Percentiles rank a stretch among this genome's conserved stretches.
phyloP scores from a whole-genome alignment of 495 filamentous ascomycete genomes.

The Penicillium canariense region DNA sequence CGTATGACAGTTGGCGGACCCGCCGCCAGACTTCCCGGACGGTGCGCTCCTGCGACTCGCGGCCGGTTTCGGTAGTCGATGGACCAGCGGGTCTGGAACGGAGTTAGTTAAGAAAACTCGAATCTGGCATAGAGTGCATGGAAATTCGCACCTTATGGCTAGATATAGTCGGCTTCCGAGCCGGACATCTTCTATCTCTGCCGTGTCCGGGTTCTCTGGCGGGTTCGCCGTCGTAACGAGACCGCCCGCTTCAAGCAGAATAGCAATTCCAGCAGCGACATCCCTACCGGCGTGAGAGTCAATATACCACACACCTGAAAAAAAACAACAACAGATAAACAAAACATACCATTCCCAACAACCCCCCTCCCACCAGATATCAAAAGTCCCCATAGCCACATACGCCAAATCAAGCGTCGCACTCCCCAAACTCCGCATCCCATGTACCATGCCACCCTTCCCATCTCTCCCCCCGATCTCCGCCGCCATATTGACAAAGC shows the following conservation, averaged over 20 bases:
- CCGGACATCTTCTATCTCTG: slow-evolving; percentile 53
- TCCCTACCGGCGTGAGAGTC: slow-evolving; percentile 34
- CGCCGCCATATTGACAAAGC: slow-evolving; percentile 67
- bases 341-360: slow-evolving; percentile 55
- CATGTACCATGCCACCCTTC: slow-evolving; percentile 63
- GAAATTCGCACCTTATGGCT: slow-evolving; percentile 52
- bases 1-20: slow-evolving; percentile 59
- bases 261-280: slow-evolving; percentile 55
- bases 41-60: slow-evolving; percentile 61
- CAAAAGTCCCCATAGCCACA: slow-evolving; percentile 55
- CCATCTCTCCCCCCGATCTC: slow-evolving; percentile 57
- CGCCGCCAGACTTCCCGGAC: slow-evolving; percentile 68
- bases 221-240: slow-evolving; percentile 66
- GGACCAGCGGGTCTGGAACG: slow-evolving; percentile 56
- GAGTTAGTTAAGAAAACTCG: not conserved
- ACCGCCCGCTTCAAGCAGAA: slow-evolving; percentile 59
- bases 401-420: slow-evolving; percentile 57
- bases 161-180: slow-evolving; percentile 64
- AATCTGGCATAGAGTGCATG: not conserved
- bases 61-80: slow-evolving; percentile 55
- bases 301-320: not conserved
- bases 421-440: slow-evolving; percentile 58
- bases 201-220: slow-evolving; percentile 51
- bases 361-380: slow-evolving; percentile 60
- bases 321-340: not conserved